phyloP scores from a whole-genome alignment of 495 filamentous ascomycete species.

The Neohortaea acidophila region DNA sequence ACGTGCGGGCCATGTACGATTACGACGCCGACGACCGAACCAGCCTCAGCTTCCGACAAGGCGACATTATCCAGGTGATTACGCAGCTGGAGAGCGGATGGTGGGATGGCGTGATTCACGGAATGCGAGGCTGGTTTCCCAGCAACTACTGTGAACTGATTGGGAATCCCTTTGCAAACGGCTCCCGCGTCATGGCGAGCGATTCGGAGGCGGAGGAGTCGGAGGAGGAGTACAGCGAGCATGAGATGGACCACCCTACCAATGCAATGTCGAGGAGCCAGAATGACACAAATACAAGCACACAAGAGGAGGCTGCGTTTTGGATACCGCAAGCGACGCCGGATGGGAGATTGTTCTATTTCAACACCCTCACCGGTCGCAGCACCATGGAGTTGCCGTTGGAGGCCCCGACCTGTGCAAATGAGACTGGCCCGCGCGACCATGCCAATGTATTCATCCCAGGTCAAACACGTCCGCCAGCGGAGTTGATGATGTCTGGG shows the following conservation, averaged over 20 bases:
- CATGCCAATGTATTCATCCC: conserved; percentile 76
- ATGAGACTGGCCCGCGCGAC: conserved; percentile 73
- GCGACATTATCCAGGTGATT: conserved; percentile 93
- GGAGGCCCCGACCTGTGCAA: conserved; percentile 67
- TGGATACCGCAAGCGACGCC: conserved; percentile 98
- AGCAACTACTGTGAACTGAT: conserved; percentile 95
- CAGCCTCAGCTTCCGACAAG: conserved; percentile 86
- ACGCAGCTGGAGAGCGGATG: conserved; percentile 95
- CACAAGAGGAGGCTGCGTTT: conserved; percentile 81
- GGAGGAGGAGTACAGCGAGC: conserved; percentile 47
- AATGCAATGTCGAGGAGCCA: conserved; percentile 34
- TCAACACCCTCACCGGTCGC: conserved; percentile 88
- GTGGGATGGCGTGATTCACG: conserved; percentile 97
- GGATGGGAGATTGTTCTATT: conserved; percentile 89
- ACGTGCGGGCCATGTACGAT: conserved; percentile 91
- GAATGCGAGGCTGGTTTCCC: conserved; percentile 91
- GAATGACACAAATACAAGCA: conserved; percentile 43
- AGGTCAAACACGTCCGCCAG: conserved; percentile 76
- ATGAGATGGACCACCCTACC: conserved; percentile 50
- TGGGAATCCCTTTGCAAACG: conserved; percentile 48
- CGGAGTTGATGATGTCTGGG: conserved; percentile 82
- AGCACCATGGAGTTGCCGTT: conserved; percentile 87
- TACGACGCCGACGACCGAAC: conserved; percentile 95
- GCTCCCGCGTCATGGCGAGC: conserved; percentile 18
- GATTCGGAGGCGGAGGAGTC: conserved; percentile 35